These are phyloP conservation scores for Echium plantagineum DNA, from an alignment of 257 asterid species.

Conservation along the genomic window DNA sequence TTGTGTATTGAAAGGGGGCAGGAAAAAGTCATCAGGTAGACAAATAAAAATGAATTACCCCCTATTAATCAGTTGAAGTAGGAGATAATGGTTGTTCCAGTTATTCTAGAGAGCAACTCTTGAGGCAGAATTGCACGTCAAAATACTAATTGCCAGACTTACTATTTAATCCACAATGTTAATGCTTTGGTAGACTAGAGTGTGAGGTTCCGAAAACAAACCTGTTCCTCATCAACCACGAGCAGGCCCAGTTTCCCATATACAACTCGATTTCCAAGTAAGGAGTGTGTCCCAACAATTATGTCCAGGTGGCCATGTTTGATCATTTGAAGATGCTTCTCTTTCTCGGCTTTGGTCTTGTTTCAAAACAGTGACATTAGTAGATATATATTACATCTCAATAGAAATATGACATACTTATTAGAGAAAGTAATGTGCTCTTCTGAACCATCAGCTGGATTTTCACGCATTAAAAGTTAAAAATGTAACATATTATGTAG, in stretches of 20 bases:
- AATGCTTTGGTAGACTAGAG: slow-evolving; percentile 10
- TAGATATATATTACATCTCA: background rate
- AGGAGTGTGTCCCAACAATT: slow-evolving; percentile 85
- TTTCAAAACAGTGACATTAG: slow-evolving; percentile 20
- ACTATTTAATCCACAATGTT: background rate
- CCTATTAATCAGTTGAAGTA: background rate
- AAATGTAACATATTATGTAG: too few relatives aligned
- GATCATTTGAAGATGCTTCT: slow-evolving; percentile 60
- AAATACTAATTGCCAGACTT: background rate
- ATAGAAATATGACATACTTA: background rate
- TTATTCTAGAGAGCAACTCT: background rate
- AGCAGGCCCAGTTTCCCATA: slow-evolving; percentile 84
- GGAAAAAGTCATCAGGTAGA: background rate
- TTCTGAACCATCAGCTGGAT: background rate
- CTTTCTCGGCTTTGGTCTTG: slow-evolving; percentile 90
- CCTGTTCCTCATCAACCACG: slow-evolving; percentile 99
- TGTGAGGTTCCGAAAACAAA: slow-evolving; percentile 25
- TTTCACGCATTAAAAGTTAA: too few relatives aligned
- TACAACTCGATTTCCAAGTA: slow-evolving; percentile 86
- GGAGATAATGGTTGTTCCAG: background rate
- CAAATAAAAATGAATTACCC: background rate
- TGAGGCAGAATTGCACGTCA: background rate
- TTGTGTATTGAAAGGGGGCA: background rate
- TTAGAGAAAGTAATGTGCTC: background rate
- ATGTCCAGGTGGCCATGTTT: slow-evolving; percentile 73